Percentiles rank a stretch among this genome's conserved stretches.
These are phyloP conservation scores for Apiospora sp. DNA, from an alignment of 2,329 filamentous ascomycete genomes.

Conservation along the genomic window DNA sequence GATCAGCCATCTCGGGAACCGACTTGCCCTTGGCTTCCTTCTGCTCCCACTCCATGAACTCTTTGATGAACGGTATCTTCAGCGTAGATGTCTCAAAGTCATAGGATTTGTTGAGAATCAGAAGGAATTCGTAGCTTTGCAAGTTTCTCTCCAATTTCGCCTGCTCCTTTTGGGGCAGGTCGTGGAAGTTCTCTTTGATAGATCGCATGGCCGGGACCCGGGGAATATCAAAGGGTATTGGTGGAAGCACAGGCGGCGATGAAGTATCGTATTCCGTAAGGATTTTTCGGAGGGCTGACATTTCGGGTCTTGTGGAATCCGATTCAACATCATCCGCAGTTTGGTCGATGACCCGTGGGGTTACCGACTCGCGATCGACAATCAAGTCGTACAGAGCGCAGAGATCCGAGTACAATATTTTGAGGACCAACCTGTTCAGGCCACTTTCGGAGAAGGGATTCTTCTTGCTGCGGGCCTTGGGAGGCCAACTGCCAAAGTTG, in stretches of 20 bases:
- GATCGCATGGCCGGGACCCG: slow-evolving; percentile 74
- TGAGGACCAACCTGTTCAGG: slow-evolving; percentile 83
- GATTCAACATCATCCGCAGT: slow-evolving; percentile 53
- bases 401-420: slow-evolving; percentile 85
- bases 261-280: slow-evolving; percentile 90
- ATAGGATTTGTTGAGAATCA: slow-evolving; percentile 81
- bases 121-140: slow-evolving; percentile 79
- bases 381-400: slow-evolving; percentile 87
- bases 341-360: slow-evolving; percentile 79
- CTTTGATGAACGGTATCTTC: slow-evolving; percentile 69
- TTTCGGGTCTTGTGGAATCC: slow-evolving; percentile 66
- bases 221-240: slow-evolving; percentile 89
- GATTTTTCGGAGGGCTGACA: slow-evolving; percentile 78
- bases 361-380: slow-evolving; percentile 80
- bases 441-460: slow-evolving; percentile 87
- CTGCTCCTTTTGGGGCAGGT: slow-evolving; percentile 76
- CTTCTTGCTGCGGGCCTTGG: slow-evolving; percentile 90
- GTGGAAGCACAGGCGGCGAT: slow-evolving; percentile 87
- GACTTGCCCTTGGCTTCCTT: slow-evolving; percentile 71
- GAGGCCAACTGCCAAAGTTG: slow-evolving; percentile 78
- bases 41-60: slow-evolving; percentile 75
- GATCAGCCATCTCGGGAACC: slow-evolving; percentile 72
- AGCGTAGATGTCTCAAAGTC: slow-evolving; percentile 74
- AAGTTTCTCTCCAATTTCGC: slow-evolving; percentile 75
- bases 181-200: slow-evolving; percentile 69